phyloP scores from a whole-genome alignment of 805 yeast genomes.

The Pichia eremophila region DNA sequence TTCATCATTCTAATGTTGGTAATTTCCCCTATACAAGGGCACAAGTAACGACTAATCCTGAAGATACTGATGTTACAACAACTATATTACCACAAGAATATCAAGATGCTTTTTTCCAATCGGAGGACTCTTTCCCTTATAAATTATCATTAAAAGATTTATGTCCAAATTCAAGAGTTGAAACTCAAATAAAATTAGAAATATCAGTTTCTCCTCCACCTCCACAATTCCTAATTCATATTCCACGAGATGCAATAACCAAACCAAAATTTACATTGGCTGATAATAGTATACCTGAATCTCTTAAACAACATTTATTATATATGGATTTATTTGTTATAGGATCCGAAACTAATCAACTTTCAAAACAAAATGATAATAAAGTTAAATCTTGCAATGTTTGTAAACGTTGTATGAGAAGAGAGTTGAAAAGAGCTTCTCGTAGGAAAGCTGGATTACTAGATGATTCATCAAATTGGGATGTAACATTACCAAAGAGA shows the following conservation, averaged over 20 bases:
- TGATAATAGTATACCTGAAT: constrained; percentile 36
- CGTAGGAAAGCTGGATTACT: constrained; percentile 76
- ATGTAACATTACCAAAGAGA: constrained; percentile 61
- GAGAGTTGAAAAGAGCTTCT: constrained; percentile 91
- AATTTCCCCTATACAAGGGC: constrained; percentile 6
- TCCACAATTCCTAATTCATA: constrained; percentile 57
- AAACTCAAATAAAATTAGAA: constrained; percentile 82
- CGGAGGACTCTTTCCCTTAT: constrained; percentile 31
- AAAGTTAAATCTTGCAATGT: constrained; percentile 48
- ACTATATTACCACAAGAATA: constrained; percentile 24
- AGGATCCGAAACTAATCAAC: constrained; percentile 12
- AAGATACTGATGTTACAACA: constrained; percentile 19
- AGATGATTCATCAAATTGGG: constrained; percentile 71
- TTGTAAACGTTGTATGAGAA: constrained; percentile 80
- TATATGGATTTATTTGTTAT: constrained; percentile 77
- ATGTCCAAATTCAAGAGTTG: constrained; percentile 83
- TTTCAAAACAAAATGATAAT: constrained; percentile 5
- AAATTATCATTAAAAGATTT: constrained; percentile 47
- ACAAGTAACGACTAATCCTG: constrained; percentile 8
- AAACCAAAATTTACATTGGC: constrained; percentile 72
- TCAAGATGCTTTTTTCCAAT: constrained; percentile 12
- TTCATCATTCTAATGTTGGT: constrained; percentile 24
- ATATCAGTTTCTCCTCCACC: constrained; percentile 70
- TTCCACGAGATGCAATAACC: constrained; percentile 82
- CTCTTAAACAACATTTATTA: constrained; percentile 44